These are phyloP conservation scores for Glarea lozoyensis DNA, from an alignment of 495 filamentous ascomycete genomes.

Conservation along the genomic window DNA sequence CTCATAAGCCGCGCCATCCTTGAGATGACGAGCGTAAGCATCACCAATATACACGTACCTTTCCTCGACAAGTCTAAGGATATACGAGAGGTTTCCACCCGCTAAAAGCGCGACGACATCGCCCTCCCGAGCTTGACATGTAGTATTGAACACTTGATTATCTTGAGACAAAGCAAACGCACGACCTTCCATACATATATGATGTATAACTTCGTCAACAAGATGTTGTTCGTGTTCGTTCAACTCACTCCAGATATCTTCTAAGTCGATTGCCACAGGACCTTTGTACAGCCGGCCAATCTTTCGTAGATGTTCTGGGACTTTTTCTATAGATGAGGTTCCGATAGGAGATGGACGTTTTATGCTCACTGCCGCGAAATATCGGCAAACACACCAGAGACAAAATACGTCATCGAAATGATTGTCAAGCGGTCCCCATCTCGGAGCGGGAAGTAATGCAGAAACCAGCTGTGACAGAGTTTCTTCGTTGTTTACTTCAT, in stretches of 20 bases:
- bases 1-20: constrained; percentile 1
- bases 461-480: background rate
- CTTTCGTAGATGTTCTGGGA: background rate
- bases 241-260: background rate
- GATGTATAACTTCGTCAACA: background rate
- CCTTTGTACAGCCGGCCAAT: background rate
- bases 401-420: too few species aligned
- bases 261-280: background rate
- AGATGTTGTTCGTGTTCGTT: background rate
- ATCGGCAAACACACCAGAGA: background rate
- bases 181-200: background rate
- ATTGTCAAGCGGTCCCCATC: background rate
- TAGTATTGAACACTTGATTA: background rate
- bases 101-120: background rate
- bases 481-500: background rate
- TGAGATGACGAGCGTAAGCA: constrained; percentile 4
- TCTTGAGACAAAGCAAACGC: background rate
- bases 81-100: background rate
- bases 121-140: background rate
- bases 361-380: background rate
- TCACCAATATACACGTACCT: constrained; percentile 3
- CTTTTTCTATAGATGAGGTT: too few species aligned
- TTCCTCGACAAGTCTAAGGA: background rate
- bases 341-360: background rate
- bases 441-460: background rate